These are phyloP conservation scores for Penicillium turbatum DNA, from an alignment of 495 filamentous ascomycete genomes.

Conservation along the genomic window DNA sequence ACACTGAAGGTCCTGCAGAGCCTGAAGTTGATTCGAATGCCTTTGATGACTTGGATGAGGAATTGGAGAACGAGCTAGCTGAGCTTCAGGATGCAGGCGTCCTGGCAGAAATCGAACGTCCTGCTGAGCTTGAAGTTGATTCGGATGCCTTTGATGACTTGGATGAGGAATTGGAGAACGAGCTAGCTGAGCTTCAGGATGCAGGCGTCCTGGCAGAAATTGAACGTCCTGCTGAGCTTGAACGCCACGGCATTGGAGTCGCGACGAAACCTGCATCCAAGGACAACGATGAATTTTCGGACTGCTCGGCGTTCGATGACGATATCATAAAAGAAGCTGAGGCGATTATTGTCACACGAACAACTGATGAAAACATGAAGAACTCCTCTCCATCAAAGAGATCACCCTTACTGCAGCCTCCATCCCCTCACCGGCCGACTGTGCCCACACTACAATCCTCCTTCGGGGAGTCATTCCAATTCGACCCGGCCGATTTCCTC, in stretches of 20 bases:
- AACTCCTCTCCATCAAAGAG: neutral
- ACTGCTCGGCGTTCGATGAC: slow-evolving; percentile 39
- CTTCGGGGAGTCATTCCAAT: slow-evolving; percentile 3
- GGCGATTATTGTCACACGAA: slow-evolving; percentile 8
- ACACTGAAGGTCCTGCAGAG: neutral
- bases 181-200: slow-evolving; percentile 9
- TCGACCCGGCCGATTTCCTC: slow-evolving; percentile 4
- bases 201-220: neutral
- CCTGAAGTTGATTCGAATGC: slow-evolving; percentile 12
- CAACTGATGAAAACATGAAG: neutral
- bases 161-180: slow-evolving; percentile 16
- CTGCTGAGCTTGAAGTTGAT: neutral
- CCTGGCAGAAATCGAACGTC: neutral
- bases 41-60: slow-evolving; percentile 19
- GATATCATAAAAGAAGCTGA: slow-evolving; percentile 31
- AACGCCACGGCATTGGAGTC: neutral
- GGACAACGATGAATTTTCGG: slow-evolving; percentile 41
- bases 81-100: slow-evolving; percentile 3
- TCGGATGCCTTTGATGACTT: slow-evolving; percentile 21
- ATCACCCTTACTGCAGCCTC: neutral
- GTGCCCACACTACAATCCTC: neutral
- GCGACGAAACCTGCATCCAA: neutral
- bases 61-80: slow-evolving; percentile 14
- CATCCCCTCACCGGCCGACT: neutral
- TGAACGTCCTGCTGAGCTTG: neutral